Evolutionary conservation across 73 alveolate species (phyloP), one percentile per base, ranked within the genome.

Genomic region (Vitrella brassicaformis): DNA sequence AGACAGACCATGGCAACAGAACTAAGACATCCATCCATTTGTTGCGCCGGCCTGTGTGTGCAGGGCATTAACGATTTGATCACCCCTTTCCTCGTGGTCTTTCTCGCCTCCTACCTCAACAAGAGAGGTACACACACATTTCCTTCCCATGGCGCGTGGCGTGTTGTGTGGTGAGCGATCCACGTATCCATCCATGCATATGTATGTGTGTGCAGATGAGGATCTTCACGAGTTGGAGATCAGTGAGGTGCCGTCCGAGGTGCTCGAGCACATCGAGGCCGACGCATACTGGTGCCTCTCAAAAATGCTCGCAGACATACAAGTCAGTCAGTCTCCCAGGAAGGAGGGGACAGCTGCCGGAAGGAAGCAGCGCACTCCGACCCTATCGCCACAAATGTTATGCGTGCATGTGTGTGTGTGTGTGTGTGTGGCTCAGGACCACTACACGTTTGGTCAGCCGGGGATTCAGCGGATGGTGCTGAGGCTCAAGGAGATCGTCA

Each of bases 21-120:
- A 39, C 56, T 8, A 14, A 39, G 14, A 39, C 56, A 39, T 39
- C 56, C 14, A 8, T 39, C 56, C 56, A 4, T 39, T 39, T 39
- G 56, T 14, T 39, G n/a, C n/a, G n/a, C n/a, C n/a, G n/a, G 56
- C 14, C 56, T 39, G 65, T 77, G 47, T 26, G 97, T 93, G 47
- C 94, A 93, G 74, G 98, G 98, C 25, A 90, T 93, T 78, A 93
- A 93, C 73, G 98, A 93, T 71, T 74, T 93, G 47, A 86, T 90
- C 28, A 87, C 95, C 25, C 95, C 98, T 65, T 87, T 93, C 74
- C 82, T 93, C 29, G 81, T 88, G 19, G 95, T 88, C 67, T 82
- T 84, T 75, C 87, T 91, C 73, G 80, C 92, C 0, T n/a, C n/a
- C n/a, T n/a, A n/a, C n/a, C n/a, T n/a, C n/a, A n/a, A n/a, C n/a